phyloP scores from a whole-genome alignment of 1,139 yeast genomes.

The Schwanniomyces etchellsii region DNA sequence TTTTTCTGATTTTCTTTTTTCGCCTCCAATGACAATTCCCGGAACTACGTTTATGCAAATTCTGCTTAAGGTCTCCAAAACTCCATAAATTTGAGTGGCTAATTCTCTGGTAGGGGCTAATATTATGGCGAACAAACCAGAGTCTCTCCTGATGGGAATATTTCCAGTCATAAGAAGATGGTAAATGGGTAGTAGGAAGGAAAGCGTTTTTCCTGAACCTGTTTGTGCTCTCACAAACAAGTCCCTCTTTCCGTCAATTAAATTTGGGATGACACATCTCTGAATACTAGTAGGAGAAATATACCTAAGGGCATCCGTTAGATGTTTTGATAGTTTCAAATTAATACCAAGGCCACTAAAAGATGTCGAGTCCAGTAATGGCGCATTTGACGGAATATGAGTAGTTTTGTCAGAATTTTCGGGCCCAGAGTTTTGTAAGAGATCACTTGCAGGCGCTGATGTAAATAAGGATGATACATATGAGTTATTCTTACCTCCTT shows the following conservation, averaged over 20 bases:
- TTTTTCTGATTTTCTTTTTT: constrained; percentile 87
- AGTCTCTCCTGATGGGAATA: constrained; percentile 52
- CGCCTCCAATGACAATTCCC: constrained; percentile 92
- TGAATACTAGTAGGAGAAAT: constrained; percentile 83
- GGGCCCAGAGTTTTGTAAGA: constrained; percentile 18
- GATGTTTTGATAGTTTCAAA: constrained; percentile 46
- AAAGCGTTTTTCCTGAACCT: constrained; percentile 90
- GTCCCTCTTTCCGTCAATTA: constrained; percentile 53
- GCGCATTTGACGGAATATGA: constrained; percentile 76
- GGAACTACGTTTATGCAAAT: constrained; percentile 85
- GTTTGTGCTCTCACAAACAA: constrained; percentile 90
- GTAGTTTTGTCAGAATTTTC: constrained; percentile 13
- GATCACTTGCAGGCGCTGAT: constrained; percentile 46
- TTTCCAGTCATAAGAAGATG: constrained; percentile 56
- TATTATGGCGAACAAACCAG: constrained; percentile 84
- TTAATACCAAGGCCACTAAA: constrained; percentile 71
- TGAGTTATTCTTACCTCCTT: constrained; percentile 48
- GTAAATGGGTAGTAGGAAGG: constrained; percentile 81
- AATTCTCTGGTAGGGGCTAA: constrained; percentile 92
- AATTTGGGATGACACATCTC: constrained; percentile 69
- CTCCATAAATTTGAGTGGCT: constrained; percentile 86
- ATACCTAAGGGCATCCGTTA: constrained; percentile 55
- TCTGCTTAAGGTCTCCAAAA: constrained; percentile 62
- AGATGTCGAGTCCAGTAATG: constrained; percentile 59
- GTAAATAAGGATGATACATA: constrained; percentile 86